phyloP scores from a whole-genome alignment of 2,329 filamentous ascomycete genomes.

The Alternaria postmessia region DNA sequence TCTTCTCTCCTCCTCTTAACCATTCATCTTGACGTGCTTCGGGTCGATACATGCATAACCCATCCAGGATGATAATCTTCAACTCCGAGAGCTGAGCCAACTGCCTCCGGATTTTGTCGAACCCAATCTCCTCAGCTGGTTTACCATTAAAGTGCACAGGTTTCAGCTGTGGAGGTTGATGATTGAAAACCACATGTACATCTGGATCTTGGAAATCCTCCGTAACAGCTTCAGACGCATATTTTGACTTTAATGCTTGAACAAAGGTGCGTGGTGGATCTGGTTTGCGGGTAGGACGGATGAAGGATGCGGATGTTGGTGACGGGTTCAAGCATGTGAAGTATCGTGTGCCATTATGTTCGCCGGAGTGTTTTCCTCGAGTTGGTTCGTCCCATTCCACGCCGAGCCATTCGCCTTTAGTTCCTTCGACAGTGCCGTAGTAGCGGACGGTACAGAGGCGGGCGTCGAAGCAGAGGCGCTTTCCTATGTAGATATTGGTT shows the following conservation, averaged over 20 bases:
- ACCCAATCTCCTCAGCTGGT: conserved; percentile 90
- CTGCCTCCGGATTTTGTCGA: conserved; percentile 86
- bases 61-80: conserved; percentile 82
- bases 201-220: conserved; percentile 48
- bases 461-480: conserved; percentile 81
- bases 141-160: conserved; percentile 80
- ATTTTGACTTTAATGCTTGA: conserved; percentile 82
- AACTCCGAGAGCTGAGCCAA: conserved; percentile 81
- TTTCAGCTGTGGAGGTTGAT: conserved; percentile 36
- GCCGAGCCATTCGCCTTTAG: conserved; percentile 83
- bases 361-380: conserved; percentile 90
- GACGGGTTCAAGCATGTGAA: conserved; percentile 63
- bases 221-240: conserved; percentile 63
- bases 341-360: conserved; percentile 71
- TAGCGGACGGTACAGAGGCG: conserved; percentile 86
- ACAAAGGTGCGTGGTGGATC: conserved; percentile 78
- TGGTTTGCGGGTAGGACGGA: conserved; percentile 76
- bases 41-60: conserved; percentile 66
- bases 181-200: conserved; percentile 43
- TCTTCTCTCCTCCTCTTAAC: conserved; percentile 32
- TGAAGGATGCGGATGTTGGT: conserved; percentile 81
- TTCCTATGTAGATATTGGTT: conserved; percentile 63
- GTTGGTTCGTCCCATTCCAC: conserved; percentile 94
- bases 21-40: conserved; percentile 33
- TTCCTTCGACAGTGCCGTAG: conserved; percentile 77